Base-by-base conservation (phyloP, 768 basidiomycete genomes). In the Crepidotus variabilis region DNA sequence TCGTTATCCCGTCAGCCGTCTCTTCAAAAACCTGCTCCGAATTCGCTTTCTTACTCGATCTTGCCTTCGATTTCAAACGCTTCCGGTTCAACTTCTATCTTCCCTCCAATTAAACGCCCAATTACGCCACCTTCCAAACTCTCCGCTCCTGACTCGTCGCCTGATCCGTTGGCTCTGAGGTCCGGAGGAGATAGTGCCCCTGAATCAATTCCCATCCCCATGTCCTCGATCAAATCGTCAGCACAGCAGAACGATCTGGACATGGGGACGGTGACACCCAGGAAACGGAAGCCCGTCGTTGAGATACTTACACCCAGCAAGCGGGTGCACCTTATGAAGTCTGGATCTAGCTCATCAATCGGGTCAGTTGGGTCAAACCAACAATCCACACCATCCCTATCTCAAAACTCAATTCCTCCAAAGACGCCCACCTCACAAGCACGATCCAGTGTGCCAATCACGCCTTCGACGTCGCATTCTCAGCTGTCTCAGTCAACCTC, bases 261-360 rank as follows among this genome's bases (percentile, higher is more conserved):
- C 10, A 60, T 64, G 9, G 57, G 62, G 13, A 60, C 68, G 10
- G 61, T 78, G 7, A 89, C 89, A 0, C 88, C 90, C 9, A 80
- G 78, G 50, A 93, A 93, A 65, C 80, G 90, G 51, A 92, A 91
- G 63, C 75, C 79, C 2, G 75, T 75, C 2, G 82, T 81, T 22
- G 74, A 82, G 43, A 72, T 87, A 5, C 74, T 80, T 35, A 86
- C 88, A 0, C 87, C 90, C 0, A 78, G 80, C 46, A 91, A 92
- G 69, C 87, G 90, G 52, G 56, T 78, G 56, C 72, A 78, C 34
- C 64, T 69, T 1, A 60, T 66, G 46, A 72, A 63, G 62, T 65
- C 63, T 48, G 43, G 54, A 46, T 56, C 67, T 63, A 47, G 55
- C 56, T 56, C 52, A 47, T 55, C 54, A 16, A 23, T 55, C 10